Conservation (phyloP, 805 yeast species). For the Hanseniaspora meyeri region DNA sequence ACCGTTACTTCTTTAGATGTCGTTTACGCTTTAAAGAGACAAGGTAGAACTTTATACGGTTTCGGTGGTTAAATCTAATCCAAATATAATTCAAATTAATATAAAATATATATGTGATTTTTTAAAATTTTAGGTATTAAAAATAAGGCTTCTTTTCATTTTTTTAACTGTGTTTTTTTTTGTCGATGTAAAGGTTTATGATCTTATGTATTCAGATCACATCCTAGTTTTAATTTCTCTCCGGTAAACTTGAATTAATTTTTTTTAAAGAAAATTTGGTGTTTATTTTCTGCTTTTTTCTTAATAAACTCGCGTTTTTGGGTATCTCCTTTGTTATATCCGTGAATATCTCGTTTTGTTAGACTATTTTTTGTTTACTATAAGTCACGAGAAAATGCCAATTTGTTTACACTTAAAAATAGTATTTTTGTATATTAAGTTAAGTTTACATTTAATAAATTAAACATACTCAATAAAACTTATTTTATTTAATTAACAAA, state of each 20-base stretch:
- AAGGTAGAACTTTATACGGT: conserved; percentile 99
- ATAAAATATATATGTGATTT: conserved; percentile 10
- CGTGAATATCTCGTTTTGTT: not conserved
- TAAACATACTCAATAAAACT: not conserved
- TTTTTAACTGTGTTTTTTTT: not conserved
- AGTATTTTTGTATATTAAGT: not conserved
- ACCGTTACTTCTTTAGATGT: conserved; percentile 97
- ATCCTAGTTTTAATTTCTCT: too few species aligned
- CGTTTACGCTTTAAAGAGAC: conserved; percentile 98
- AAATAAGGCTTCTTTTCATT: not conserved
- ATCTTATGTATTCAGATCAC: not conserved
- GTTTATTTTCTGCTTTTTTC: too few species aligned
- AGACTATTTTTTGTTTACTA: not conserved
- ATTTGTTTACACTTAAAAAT: not conserved
- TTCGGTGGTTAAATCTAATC: conserved; percentile 76
- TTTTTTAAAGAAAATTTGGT: too few species aligned
- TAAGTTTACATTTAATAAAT: not conserved
- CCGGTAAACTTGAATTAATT: too few species aligned
- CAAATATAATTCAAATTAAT: conserved; percentile 2
- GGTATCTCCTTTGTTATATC: not conserved
- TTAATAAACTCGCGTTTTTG: too few species aligned
- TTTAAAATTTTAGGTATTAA: conserved; percentile 10
- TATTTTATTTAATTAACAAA: not conserved
- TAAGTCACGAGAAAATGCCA: not conserved
- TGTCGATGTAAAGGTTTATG: not conserved